These are phyloP conservation scores for Pulveroboletus frians DNA, from an alignment of 768 basidiomycete genomes.

Conservation along the genomic window DNA sequence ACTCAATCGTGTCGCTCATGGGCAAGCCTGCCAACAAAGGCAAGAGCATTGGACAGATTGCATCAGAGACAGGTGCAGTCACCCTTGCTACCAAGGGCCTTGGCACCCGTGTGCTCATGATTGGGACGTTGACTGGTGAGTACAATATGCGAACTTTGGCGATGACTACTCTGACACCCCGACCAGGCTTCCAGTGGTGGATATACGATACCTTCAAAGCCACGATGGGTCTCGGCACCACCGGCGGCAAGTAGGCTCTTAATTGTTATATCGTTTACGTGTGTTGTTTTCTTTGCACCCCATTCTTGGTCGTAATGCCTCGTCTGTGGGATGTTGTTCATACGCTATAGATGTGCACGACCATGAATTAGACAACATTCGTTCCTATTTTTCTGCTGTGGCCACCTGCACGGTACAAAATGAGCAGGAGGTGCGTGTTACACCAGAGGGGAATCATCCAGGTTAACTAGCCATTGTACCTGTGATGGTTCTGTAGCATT, in stretches of 20 bases:
- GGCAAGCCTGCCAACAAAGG: conserved; percentile 85
- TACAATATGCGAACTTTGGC: neutral
- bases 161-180: neutral
- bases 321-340: neutral
- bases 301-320: conserved; percentile 5
- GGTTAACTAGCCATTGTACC: too few relatives aligned
- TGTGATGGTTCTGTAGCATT: too few relatives aligned
- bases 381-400: neutral
- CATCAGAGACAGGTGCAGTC: conserved; percentile 60
- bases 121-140: conserved; percentile 50
- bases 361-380: neutral
- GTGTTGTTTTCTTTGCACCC: neutral
- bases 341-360: conserved; percentile 6
- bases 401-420: neutral
- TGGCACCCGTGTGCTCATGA: conserved; percentile 82
- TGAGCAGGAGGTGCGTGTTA: too few relatives aligned
- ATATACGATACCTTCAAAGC: conserved; percentile 86
- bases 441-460: too few relatives aligned
- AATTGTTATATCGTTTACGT: neutral
- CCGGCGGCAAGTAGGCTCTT: conserved; percentile 70
- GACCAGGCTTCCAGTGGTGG: conserved; percentile 85
- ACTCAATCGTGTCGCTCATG: conserved; percentile 87
- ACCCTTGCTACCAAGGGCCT: conserved; percentile 79
- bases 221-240: conserved; percentile 79
- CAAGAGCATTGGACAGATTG: conserved; percentile 66